Base-by-base conservation (phyloP, 352 stramenopile genomes). In the Globisporangium paroecandrum region DNA sequence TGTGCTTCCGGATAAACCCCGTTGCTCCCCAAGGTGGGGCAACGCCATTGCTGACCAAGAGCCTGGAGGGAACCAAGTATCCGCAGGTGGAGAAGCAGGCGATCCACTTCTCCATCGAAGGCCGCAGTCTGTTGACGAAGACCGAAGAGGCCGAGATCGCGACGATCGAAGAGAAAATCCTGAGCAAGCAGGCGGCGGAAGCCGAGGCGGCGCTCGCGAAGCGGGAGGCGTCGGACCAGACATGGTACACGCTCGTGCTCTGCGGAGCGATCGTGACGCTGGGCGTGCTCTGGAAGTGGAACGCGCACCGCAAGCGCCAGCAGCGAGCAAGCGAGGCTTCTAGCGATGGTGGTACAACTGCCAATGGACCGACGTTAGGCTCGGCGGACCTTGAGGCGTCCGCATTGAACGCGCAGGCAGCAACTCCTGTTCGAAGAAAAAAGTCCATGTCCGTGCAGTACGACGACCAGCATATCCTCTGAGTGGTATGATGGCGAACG, bases 101-200 rank as follows among this genome's bases (percentile, higher is more conserved):
- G 34, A 91, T 93, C 49, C 74, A 87, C 2, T 91, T 85, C 68
- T 93, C 85, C 13, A 93, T 93, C 58, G 83, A 91, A 78, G 85
- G 80, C 15, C 80, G 85, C 20, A 76, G 76, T 9, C 70, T 89
- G 1, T 70, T 93, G 10, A 85, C 77, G 25, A 71, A 69, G 18
- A 70, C 68, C 12, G 85, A 93, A 69, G 85, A 93, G 60, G 73
- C 62, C 2, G 82, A 89, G 58, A 72, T 93, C 13, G 75, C 71
- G 6, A 74, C 77, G 18, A 68, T 90, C 8, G 85, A 93, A 65
- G 58, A 61, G 8, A 75, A 87, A n/a, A 63, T 74, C 15, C 68
- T 78, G 57, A 62, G 70, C 18, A 80, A 75, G 24, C 66, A 78
- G 55, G 76, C 76, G 7, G 65, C 73, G 3, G 76, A 83, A 46